A percentile compares a stretch with the other conserved stretches of the same genome.
These are phyloP conservation scores for Cyclotella sp. DNA, from an alignment of 108 stramenopile species.

Conservation along the genomic window DNA sequence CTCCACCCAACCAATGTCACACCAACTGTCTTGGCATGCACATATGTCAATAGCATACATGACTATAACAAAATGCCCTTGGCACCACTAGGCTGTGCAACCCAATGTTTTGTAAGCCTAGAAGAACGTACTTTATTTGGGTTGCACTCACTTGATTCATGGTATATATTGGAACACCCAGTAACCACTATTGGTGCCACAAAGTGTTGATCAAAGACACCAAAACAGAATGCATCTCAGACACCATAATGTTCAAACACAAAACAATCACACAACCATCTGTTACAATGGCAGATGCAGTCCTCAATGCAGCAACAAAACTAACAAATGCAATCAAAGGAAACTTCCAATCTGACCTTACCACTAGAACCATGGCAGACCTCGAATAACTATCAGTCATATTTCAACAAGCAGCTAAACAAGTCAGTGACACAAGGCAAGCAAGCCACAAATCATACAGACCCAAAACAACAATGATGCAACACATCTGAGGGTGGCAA, in stretches of 20 bases:
- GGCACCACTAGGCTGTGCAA: not conserved
- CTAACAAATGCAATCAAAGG: not conserved
- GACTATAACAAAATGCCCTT: not conserved
- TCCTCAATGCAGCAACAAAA: not conserved
- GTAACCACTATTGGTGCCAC: not conserved
- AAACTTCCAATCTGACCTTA: no score
- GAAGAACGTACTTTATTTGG: not conserved
- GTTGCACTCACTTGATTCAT: not conserved
- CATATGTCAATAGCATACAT: not conserved
- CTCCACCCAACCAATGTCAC: not conserved
- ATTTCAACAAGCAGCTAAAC: not conserved
- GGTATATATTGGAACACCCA: not conserved
- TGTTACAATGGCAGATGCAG: not conserved
- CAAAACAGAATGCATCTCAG: not conserved
- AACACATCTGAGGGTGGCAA: not conserved
- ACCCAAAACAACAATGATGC: not conserved
- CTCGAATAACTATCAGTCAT: not conserved
- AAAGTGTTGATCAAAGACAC: not conserved
- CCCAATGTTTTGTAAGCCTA: not conserved
- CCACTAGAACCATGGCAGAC: not conserved
- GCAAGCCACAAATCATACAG: not conserved
- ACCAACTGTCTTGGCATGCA: not conserved
- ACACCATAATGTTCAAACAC: not conserved
- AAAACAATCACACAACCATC: not conserved
- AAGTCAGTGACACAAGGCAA: not conserved